Percentiles rank a stretch among this genome's conserved stretches.
Conservation (phyloP, 176 grass and related monocot genomes). For the Triticum turgidum region DNA sequence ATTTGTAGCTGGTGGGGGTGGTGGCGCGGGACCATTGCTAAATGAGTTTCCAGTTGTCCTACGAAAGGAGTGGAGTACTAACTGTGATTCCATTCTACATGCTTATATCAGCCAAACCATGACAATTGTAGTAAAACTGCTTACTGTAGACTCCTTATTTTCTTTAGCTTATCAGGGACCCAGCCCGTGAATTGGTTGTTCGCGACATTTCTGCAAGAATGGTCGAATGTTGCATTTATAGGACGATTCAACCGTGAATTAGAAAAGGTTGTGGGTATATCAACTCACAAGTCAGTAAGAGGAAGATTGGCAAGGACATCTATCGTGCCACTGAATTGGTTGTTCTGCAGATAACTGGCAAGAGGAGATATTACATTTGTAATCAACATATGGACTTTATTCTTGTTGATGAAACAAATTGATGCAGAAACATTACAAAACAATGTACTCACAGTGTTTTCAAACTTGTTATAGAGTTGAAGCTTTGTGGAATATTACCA, state of each 20-base stretch:
- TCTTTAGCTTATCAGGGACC: constrained; percentile 78
- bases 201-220: constrained; percentile 70
- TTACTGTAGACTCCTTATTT: constrained; percentile 73
- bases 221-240: constrained; percentile 21
- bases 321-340: constrained; percentile 81
- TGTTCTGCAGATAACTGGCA: constrained; percentile 89
- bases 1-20: constrained; percentile 59
- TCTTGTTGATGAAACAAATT: not conserved
- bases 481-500: constrained; percentile 82
- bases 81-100: constrained; percentile 24
- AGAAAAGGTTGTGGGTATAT: not conserved
- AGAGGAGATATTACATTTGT: constrained; percentile 8
- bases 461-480: constrained; percentile 62
- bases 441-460: constrained; percentile 64
- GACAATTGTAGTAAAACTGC: constrained; percentile 23
- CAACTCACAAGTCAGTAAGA: constrained; percentile 80
- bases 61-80: constrained; percentile 9
- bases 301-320: constrained; percentile 77
- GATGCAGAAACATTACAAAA: not conserved
- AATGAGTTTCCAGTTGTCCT: constrained; percentile 80
- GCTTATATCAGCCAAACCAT: not conserved
- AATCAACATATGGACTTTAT: not conserved
- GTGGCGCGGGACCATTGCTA: constrained; percentile 59
- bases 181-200: constrained; percentile 93
- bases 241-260: not conserved